phyloP scores from a whole-genome alignment of 2,329 filamentous ascomycete species.

The Aureobasidium subglaciale region DNA sequence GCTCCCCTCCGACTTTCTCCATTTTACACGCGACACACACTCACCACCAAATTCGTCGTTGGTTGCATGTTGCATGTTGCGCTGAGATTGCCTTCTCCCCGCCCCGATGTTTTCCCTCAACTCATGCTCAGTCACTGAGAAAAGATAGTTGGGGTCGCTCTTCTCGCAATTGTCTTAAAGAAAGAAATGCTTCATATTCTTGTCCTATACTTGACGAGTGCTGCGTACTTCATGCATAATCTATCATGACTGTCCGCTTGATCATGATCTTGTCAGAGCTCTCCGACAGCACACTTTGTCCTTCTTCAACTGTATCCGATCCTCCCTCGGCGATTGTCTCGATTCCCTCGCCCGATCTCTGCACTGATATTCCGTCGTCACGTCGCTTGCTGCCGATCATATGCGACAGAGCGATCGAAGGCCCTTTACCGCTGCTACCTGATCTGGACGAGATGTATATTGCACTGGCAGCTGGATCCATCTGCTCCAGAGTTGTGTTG shows the following conservation, averaged over 20 bases:
- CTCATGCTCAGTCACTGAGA: too few relatives aligned
- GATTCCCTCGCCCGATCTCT: background rate
- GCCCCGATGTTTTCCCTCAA: too few relatives aligned
- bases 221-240: background rate
- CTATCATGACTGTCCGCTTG: conserved; percentile 10
- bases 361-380: background rate
- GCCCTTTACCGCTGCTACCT: background rate
- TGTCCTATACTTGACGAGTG: background rate
- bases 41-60: background rate
- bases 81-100: too few relatives aligned
- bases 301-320: background rate
- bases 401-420: background rate
- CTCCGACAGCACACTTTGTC: background rate
- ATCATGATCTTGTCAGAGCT: conserved; percentile 8
- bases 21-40: background rate
- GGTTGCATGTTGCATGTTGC: too few relatives aligned
- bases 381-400: background rate
- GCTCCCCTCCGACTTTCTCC: background rate
- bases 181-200: background rate
- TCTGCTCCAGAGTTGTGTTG: conserved; percentile 4
- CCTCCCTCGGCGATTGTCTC: background rate
- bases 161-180: too few relatives aligned
- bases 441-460: background rate
- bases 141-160: too few relatives aligned
- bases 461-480: background rate